A percentile compares a stretch with the other conserved stretches of the same genome.
Evolutionary conservation across 352 stramenopile genomes (phyloP).

Genomic region (Globisporangium canariense): DNA sequence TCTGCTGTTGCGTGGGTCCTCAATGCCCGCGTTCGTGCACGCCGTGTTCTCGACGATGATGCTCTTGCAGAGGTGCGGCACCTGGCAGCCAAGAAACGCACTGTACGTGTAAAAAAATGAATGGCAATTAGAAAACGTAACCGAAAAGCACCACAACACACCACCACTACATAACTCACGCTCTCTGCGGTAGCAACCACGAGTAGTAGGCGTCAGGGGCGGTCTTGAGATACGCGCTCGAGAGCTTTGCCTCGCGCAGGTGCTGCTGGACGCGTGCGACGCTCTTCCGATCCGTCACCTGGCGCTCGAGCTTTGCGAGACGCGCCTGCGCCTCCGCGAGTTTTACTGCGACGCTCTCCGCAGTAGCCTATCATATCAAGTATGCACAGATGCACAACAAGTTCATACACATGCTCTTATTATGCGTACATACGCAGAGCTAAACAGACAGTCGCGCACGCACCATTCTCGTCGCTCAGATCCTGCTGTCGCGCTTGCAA

Average conservation of each 20-base stretch:
- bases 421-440: background rate
- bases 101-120: slow-evolving; percentile 19
- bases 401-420: background rate
- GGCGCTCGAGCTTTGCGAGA: slow-evolving; percentile 14
- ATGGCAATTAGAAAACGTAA: background rate
- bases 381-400: background rate
- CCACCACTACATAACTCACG: slow-evolving; percentile 22
- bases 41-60: slow-evolving; percentile 89
- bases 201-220: slow-evolving; percentile 71
- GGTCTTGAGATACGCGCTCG: slow-evolving; percentile 65
- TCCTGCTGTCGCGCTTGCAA: background rate
- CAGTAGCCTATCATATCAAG: background rate
- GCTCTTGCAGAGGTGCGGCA: slow-evolving; percentile 84
- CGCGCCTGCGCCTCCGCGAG: slow-evolving; percentile 12
- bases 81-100: slow-evolving; percentile 55
- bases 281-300: slow-evolving; percentile 12
- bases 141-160: background rate
- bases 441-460: background rate
- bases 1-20: slow-evolving; percentile 66
- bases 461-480: slow-evolving; percentile 6
- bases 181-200: slow-evolving; percentile 63
- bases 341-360: slow-evolving; percentile 9
- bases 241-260: slow-evolving; percentile 32
- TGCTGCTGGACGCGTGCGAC: slow-evolving; percentile 21
- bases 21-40: slow-evolving; percentile 48